Evolutionary conservation across 2,329 filamentous ascomycete genomes (phyloP), one percentile per base, ranked within the genome.

Genomic region (Curvularia verruculosa): DNA sequence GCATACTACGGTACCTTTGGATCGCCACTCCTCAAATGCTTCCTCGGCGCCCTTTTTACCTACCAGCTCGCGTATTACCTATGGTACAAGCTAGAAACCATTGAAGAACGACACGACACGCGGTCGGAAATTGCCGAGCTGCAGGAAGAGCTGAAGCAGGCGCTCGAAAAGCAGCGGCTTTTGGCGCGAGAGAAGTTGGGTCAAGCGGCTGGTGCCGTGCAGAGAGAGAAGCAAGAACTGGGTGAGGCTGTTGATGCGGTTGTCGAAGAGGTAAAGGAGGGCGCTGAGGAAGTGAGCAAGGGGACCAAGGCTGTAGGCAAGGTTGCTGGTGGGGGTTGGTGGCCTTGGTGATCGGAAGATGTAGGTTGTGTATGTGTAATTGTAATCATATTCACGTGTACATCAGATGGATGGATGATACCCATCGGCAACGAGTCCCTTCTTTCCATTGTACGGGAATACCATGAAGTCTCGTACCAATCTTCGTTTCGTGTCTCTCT

Each of bases 61-160:
- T 95, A 94, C 75, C 91, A 95, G 77, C 68, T 90, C n/a, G 77
- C 84, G 13, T 94, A 93, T 77, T 91, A 85, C 80, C 79, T 78
- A 13, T 95, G 91, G 91, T 73, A 85, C 36, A 90, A 88, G 76
- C 81, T 94, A 49, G 90, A 93, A 75, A 84, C 84, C 31, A 83
- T 90, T 52, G 91, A 95, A 78, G 80, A 85, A 54, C 86, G 84
- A 69, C 78, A 79, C 19, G 80, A 86, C 43, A 85, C 84, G 40
- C 52, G 54, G 15, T 60, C 45, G 5, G 65, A 68, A 47, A 67
- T 72, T 23, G 49, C 44, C 13, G 59, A 60, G 23, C 36, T 73
- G 48, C 67, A 69, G 26, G 51, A 56, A 18, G 63, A 73, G 51
- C 54, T 75, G 37, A 61, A 58, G 40, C 59, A 64, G 15, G 68